Percentiles rank a stretch among this genome's conserved stretches.
Conservation (phyloP, 768 basidiomycete genomes). For the Serendipita indica region DNA sequence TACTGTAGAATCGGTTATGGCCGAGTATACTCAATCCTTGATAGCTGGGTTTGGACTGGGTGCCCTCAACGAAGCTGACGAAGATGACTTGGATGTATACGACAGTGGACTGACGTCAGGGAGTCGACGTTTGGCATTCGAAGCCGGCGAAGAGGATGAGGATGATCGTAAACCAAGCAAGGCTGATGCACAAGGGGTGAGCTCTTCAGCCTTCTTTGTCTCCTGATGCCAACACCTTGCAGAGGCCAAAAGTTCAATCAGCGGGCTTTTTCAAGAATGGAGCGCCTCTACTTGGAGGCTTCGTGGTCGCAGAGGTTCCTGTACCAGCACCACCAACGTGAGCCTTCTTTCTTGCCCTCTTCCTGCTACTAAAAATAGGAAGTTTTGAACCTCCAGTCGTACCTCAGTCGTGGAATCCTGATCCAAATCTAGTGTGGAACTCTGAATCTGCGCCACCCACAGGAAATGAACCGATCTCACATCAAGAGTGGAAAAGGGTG, state of each 20-base stretch:
- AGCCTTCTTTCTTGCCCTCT: slow-evolving; percentile 17
- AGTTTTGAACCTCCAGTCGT: slow-evolving; percentile 80
- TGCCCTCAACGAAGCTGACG: slow-evolving; percentile 84
- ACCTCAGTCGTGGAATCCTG: slow-evolving; percentile 71
- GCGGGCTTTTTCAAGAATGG: slow-evolving; percentile 32
- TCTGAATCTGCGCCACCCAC: slow-evolving; percentile 21
- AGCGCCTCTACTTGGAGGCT: slow-evolving; percentile 54
- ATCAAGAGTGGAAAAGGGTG: slow-evolving; percentile 39
- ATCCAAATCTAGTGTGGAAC: slow-evolving; percentile 67
- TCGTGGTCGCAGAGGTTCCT: slow-evolving; percentile 51
- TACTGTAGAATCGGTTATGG: not conserved
- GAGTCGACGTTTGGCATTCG: slow-evolving; percentile 42
- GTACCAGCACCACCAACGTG: slow-evolving; percentile 59
- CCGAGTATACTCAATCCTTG: slow-evolving; percentile 30
- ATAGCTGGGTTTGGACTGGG: slow-evolving; percentile 79
- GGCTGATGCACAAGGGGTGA: too few species aligned
- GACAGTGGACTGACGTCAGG: slow-evolving; percentile 30
- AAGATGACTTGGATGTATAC: slow-evolving; percentile 80
- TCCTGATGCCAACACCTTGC: too few species aligned
- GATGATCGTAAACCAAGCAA: slow-evolving; percentile 41
- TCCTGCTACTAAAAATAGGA: slow-evolving; percentile 15
- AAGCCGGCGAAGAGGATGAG: slow-evolving; percentile 46
- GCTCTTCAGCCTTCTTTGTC: too few species aligned
- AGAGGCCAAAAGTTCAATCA: not conserved
- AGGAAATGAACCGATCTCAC: slow-evolving; percentile 18